These are phyloP conservation scores for Entomophthora muscae DNA, from an alignment of 371 early-diverging fungal species.

Conservation along the genomic window DNA sequence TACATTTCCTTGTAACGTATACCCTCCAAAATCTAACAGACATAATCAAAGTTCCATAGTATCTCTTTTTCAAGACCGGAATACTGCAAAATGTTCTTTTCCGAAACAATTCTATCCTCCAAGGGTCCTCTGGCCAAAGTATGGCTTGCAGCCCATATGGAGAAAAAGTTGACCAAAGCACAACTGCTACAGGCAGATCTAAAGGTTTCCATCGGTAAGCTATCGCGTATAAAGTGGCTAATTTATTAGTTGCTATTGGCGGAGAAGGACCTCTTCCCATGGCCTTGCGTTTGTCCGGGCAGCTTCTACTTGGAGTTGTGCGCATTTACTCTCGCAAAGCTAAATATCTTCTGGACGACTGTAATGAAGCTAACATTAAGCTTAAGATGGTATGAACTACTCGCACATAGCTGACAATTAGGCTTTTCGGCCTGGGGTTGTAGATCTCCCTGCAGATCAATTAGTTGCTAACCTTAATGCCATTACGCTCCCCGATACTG, in stretches of 20 bases:
- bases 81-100: slow-evolving; percentile 43
- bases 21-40: too few relatives aligned
- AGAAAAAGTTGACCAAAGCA: slow-evolving; percentile 85
- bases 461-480: slow-evolving; percentile 49
- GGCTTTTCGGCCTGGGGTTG: slow-evolving; percentile 73
- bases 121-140: slow-evolving; percentile 89
- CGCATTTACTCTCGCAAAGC: slow-evolving; percentile 95
- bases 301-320: slow-evolving; percentile 89
- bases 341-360: slow-evolving; percentile 90
- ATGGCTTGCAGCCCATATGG: slow-evolving; percentile 97
- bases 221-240: not conserved
- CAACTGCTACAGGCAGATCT: slow-evolving; percentile 86
- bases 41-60: too few relatives aligned
- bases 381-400: slow-evolving; percentile 64
- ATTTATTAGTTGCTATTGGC: slow-evolving; percentile 55
- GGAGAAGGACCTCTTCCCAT: slow-evolving; percentile 62
- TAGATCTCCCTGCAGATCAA: slow-evolving; percentile 68
- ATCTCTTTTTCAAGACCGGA: too few relatives aligned
- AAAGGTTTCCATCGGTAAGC: slow-evolving; percentile 60
- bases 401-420: slow-evolving; percentile 13
- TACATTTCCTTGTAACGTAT: too few relatives aligned
- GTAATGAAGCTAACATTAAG: slow-evolving; percentile 86
- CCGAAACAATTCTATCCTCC: slow-evolving; percentile 55
- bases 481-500: slow-evolving; percentile 71
- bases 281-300: slow-evolving; percentile 89